A percentile compares a stretch with the other conserved stretches of the same genome.
These are phyloP conservation scores for Daedaleopsis nitida DNA, from an alignment of 768 basidiomycete species.

Conservation along the genomic window DNA sequence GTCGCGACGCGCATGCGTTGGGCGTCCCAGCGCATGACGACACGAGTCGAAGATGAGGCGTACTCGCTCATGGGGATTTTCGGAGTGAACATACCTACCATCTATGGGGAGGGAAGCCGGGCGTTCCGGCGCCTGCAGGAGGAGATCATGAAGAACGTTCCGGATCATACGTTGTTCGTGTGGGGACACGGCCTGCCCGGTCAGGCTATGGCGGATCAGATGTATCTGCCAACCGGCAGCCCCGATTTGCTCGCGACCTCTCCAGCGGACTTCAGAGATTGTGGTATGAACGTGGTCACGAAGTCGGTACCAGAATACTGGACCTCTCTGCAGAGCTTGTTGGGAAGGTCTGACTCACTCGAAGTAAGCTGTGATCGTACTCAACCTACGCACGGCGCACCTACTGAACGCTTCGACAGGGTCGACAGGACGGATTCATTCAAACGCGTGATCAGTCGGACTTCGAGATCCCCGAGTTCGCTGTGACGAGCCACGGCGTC, in stretches of 20 bases:
- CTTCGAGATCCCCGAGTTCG: slow-evolving; percentile 2
- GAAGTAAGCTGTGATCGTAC: background rate
- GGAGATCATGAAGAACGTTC: slow-evolving; percentile 8
- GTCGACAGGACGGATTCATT: background rate
- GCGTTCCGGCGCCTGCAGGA: slow-evolving; percentile 11
- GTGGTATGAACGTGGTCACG: background rate
- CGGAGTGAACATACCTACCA: slow-evolving; percentile 2
- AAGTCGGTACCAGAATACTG: background rate
- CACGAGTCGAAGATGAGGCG: slow-evolving; percentile 7
- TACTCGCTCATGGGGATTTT: slow-evolving; percentile 13
- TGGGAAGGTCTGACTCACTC: background rate
- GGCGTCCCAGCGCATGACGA: slow-evolving; percentile 5
- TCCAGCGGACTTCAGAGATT: background rate
- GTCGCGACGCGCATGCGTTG: slow-evolving; percentile 10
- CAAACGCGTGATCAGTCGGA: too few relatives aligned
- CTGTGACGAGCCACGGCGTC: slow-evolving; percentile 5
- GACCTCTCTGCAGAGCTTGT: background rate
- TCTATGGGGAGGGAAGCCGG: slow-evolving; percentile 4
- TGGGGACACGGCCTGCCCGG: slow-evolving; percentile 8
- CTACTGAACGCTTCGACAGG: background rate
- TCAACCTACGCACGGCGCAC: background rate
- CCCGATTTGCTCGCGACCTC: background rate
- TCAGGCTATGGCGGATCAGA: background rate
- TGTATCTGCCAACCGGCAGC: slow-evolving; percentile 2
- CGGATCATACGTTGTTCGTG: slow-evolving; percentile 4